A percentile compares a stretch with the other conserved stretches of the same genome.
phyloP scores from a whole-genome alignment of 345 rosid genomes.

The Lepidium didymum region DNA sequence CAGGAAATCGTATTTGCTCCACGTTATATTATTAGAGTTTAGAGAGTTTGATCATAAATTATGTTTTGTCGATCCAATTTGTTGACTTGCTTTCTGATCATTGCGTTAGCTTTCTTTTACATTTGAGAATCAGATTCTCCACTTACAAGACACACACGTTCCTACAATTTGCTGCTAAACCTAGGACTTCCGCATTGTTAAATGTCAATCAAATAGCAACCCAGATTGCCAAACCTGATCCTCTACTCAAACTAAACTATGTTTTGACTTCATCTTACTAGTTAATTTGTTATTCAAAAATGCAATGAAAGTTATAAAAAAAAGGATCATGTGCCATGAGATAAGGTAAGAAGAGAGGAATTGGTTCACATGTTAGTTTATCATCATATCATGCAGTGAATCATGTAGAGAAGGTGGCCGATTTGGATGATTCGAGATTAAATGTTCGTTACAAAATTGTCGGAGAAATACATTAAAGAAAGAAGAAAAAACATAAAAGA shows the following conservation, averaged over 20 bases:
- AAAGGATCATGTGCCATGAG: too few species aligned
- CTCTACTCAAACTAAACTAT: background rate
- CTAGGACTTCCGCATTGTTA: background rate
- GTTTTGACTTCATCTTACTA: background rate
- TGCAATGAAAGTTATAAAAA: too few species aligned
- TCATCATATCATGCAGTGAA: background rate
- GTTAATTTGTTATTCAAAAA: background rate
- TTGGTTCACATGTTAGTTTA: background rate
- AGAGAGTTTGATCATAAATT: too few species aligned
- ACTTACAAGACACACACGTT: constrained; percentile 12
- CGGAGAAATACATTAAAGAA: background rate
- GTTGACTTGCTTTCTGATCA: constrained; percentile 21
- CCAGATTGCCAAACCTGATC: background rate
- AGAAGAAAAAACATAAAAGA: background rate
- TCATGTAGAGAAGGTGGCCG: background rate
- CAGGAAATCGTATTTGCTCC: too few species aligned
- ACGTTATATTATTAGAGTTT: too few species aligned
- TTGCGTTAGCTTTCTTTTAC: constrained; percentile 18
- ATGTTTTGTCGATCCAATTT: too few species aligned
- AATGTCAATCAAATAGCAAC: background rate
- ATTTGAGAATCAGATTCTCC: constrained; percentile 25
- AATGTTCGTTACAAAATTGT: background rate
- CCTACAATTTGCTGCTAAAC: background rate
- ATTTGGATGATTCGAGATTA: background rate
- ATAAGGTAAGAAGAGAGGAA: background rate